Conservation (phyloP, 2,329 filamentous ascomycete genomes). For the Fusarium mundagurra region DNA sequence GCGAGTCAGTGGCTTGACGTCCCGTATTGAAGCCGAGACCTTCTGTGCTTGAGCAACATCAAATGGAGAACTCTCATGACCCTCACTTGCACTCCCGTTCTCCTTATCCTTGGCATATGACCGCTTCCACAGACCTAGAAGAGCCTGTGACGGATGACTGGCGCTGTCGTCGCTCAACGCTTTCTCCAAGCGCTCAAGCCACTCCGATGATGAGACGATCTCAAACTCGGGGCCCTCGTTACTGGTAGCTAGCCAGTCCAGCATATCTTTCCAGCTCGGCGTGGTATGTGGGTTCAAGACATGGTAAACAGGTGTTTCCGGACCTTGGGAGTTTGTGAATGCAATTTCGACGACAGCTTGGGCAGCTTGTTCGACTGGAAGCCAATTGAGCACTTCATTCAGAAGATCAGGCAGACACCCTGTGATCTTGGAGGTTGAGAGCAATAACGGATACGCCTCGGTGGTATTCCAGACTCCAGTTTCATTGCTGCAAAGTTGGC, state of each 20-base stretch:
- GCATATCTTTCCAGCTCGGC: constrained; percentile 34
- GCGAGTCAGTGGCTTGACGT: constrained; percentile 18
- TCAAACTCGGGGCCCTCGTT: background rate
- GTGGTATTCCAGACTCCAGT: constrained; percentile 61
- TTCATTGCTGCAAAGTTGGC: constrained; percentile 61
- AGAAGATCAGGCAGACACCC: constrained; percentile 44
- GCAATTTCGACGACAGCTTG: constrained; percentile 51
- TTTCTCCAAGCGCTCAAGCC: constrained; percentile 30
- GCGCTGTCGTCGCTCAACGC: background rate
- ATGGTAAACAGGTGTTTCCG: constrained; percentile 29
- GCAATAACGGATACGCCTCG: constrained; percentile 63
- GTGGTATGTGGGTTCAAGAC: constrained; percentile 34
- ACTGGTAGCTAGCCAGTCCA: constrained; percentile 29
- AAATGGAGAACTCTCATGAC: background rate
- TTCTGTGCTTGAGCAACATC: constrained; percentile 9
- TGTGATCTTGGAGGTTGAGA: constrained; percentile 56
- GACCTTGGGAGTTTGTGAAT: fast-evolving
- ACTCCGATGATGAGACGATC: constrained; percentile 10
- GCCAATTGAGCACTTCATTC: constrained; percentile 55
- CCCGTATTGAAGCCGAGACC: constrained; percentile 14
- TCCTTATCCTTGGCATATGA: background rate
- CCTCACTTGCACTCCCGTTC: fast-evolving
- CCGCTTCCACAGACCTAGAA: constrained; percentile 38
- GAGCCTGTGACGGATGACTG: constrained; percentile 35
- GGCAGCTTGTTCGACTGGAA: constrained; percentile 58